Base-by-base conservation (phyloP, 805 yeast genomes). In the Yamadazyma phyllophila region DNA sequence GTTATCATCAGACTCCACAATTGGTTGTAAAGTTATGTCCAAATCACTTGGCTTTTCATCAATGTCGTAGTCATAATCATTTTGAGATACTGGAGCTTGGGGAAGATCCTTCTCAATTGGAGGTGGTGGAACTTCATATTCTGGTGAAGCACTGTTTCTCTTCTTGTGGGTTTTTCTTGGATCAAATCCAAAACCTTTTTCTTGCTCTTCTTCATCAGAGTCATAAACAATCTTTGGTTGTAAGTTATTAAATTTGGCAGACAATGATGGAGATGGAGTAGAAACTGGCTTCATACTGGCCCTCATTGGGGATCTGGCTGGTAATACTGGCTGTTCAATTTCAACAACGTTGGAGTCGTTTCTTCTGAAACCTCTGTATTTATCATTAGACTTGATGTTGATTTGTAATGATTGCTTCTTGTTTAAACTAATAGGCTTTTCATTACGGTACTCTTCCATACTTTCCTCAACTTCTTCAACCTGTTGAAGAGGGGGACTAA, bases 281-380 rank as follows among this genome's bases (percentile, higher is more conserved):
- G 39, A 13, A n/a, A n/a, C 32, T 26, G 46, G 39, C 14, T 41
- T 41, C 29, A 17, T 10, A 29, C 13, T n/a, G 7, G 13, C 31
- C 41, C 43, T 46, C 27, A 11, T 37, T 41, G 45, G 51, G 29
- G 52, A 51, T 51, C 69, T 62, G 41, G 53, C 54, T 20, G 62
- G 53, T 11, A 63, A 50, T 26, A 56, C 36, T 10, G 47, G 46
- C 10, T 63, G 59, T 44, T 61, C 65, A 16, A 44, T 53, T 24
- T 41, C 52, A 31, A 48, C 51, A 16, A 52, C 48, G 44, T 40
- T 40, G 13, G 51, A 53, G 36, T 48, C 57, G 48, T 63, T 65
- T 58, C 75, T 62, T 61, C 76, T 69, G 55, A 71, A 71, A 1
- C 76, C 76, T 47, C 54, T 64, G 54, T 71, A 71, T 46, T 66